phyloP scores from a whole-genome alignment of 805 yeast species.

The Candida coleopterorum region DNA sequence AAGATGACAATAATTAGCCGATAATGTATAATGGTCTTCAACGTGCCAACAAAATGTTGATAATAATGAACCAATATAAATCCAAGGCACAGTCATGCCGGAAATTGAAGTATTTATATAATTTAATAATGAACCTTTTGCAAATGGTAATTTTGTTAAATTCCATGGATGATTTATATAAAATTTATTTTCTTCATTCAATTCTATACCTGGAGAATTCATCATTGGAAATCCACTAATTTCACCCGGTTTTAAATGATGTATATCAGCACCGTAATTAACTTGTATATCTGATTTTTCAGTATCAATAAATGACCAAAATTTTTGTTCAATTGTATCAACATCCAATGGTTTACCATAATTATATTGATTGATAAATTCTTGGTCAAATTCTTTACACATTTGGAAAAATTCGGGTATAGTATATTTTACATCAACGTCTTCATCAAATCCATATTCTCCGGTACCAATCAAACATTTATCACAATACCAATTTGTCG shows the following conservation, averaged over 20 bases:
- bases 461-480: slow-evolving; percentile 83
- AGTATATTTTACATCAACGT: slow-evolving; percentile 46
- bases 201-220: slow-evolving; percentile 16
- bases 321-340: slow-evolving; percentile 52
- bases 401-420: slow-evolving; percentile 55
- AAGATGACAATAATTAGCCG: slow-evolving; percentile 87
- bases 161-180: slow-evolving; percentile 70
- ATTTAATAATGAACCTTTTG: slow-evolving; percentile 64
- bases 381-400: slow-evolving; percentile 45
- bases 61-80: slow-evolving; percentile 82
- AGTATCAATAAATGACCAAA: slow-evolving; percentile 53
- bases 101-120: slow-evolving; percentile 65
- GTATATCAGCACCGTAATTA: slow-evolving; percentile 83
- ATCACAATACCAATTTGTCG: slow-evolving; percentile 74
- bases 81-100: slow-evolving; percentile 96
- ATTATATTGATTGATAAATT: slow-evolving; percentile 34
- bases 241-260: slow-evolving; percentile 58
- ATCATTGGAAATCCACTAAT: slow-evolving; percentile 71
- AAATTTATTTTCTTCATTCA: slow-evolving; percentile 15
- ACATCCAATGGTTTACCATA: slow-evolving; percentile 30
- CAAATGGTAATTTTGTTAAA: slow-evolving; percentile 65
- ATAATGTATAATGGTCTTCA: slow-evolving; percentile 88
- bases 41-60: slow-evolving; percentile 97
- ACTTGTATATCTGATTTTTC: slow-evolving; percentile 50
- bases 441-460: slow-evolving; percentile 81